These are phyloP conservation scores for Pseudognaphalium luteoalbum DNA, from an alignment of 129 eudicot species.

Conservation along the genomic window DNA sequence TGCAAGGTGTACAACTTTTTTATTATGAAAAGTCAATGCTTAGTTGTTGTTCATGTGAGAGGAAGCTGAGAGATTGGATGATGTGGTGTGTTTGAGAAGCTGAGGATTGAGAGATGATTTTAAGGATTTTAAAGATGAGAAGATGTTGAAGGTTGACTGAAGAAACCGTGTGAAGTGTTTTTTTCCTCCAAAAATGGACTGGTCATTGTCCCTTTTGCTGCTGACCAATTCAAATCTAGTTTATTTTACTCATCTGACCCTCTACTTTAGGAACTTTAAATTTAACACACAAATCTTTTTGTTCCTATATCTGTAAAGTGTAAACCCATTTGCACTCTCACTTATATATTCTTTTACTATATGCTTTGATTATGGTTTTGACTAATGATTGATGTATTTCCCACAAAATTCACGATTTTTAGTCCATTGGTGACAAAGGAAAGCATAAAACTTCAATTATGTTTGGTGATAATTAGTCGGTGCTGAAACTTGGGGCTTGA, in stretches of 20 bases:
- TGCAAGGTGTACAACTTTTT: conserved; percentile 23
- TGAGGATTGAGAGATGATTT: conserved; percentile 30
- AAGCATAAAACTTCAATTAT: too few species aligned
- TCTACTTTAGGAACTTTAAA: not conserved
- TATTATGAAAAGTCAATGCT: conserved; percentile 28
- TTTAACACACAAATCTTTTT: not conserved
- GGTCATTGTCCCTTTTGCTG: conserved; percentile 37
- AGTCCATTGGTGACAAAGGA: too few species aligned
- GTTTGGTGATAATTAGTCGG: too few species aligned
- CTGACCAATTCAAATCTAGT: conserved; percentile 72
- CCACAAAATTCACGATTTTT: not conserved
- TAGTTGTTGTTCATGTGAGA: conserved; percentile 33
- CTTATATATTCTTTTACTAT: not conserved
- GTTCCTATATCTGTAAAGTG: not conserved
- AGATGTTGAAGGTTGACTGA: conserved; percentile 65
- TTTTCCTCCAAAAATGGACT: conserved; percentile 34
- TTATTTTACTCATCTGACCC: conserved; percentile 13
- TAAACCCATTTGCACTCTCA: conserved; percentile 6
- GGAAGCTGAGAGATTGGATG: conserved; percentile 30
- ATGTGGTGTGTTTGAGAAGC: conserved; percentile 13
- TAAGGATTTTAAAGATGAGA: conserved; percentile 22
- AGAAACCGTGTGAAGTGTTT: conserved; percentile 55
- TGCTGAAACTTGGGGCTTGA: too few species aligned
- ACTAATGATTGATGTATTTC: not conserved
- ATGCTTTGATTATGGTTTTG: not conserved